A percentile compares a stretch with the other conserved stretches of the same genome.
Conservation (phyloP, 2,329 filamentous ascomycete species). For the Exophiala viscosa region DNA sequence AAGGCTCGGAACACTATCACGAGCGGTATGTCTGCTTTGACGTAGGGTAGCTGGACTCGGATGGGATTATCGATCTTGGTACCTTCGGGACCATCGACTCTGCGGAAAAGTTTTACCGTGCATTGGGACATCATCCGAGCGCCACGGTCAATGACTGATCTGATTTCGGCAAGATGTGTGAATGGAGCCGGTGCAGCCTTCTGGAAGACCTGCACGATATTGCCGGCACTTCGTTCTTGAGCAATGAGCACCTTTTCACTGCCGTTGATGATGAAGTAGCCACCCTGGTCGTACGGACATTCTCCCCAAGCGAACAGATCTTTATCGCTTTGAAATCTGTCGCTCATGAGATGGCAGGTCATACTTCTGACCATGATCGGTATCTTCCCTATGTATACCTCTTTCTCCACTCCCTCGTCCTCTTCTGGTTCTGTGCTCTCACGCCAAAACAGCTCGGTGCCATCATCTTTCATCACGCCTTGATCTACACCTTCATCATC, state of each 20-base stretch:
- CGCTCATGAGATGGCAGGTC: constrained; percentile 69
- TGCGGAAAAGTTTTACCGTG: constrained; percentile 83
- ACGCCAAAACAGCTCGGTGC: constrained; percentile 31
- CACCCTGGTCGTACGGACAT: constrained; percentile 96
- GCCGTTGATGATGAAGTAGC: constrained; percentile 99
- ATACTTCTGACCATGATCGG: constrained; percentile 98
- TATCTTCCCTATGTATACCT: constrained; percentile 90
- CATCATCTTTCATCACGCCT: constrained; percentile 42
- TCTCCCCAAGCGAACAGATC: constrained; percentile 89
- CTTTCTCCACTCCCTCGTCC: constrained; percentile 56
- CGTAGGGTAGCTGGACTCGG: constrained; percentile 85
- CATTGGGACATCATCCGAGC: constrained; percentile 91
- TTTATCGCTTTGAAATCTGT: constrained; percentile 58
- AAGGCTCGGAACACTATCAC: constrained; percentile 93
- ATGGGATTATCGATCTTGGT: constrained; percentile 48
- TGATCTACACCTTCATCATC: constrained; percentile 62
- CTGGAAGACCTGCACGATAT: constrained; percentile 98
- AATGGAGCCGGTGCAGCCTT: constrained; percentile 91
- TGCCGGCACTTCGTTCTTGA: constrained; percentile 93
- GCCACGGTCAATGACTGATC: constrained; percentile 93
- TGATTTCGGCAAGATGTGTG: constrained; percentile 90
- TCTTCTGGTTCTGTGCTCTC: constrained; percentile 41
- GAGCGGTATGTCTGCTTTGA: constrained; percentile 89
- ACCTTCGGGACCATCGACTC: constrained; percentile 66
- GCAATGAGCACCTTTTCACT: constrained; percentile 98